Conservation (phyloP, 495 filamentous ascomycete species). For the Xylaria intraflava region DNA sequence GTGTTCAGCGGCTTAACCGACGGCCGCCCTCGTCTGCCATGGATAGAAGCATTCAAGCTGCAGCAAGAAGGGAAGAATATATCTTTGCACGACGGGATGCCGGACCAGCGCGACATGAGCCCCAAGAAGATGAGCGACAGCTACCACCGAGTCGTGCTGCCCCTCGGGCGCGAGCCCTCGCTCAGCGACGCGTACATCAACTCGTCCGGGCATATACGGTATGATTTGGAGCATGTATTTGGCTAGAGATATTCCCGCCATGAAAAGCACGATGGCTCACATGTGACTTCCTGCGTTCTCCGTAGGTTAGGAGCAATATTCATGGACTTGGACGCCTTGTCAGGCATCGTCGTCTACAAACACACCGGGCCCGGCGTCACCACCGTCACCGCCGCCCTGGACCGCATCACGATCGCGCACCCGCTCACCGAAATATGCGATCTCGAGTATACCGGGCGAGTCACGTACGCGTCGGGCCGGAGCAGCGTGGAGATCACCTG, state of each 20-base stretch:
- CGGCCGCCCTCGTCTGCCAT: slow-evolving; percentile 11
- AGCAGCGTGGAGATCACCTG: slow-evolving; percentile 77
- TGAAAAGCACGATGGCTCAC: background rate
- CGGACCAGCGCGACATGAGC: slow-evolving; percentile 21
- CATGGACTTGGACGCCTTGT: slow-evolving; percentile 78
- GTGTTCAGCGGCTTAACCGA: slow-evolving; percentile 16
- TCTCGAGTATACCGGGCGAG: slow-evolving; percentile 70
- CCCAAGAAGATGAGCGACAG: slow-evolving; percentile 41
- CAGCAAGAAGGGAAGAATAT: slow-evolving; percentile 19
- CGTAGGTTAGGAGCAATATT: slow-evolving; percentile 57
- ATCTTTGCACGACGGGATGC: slow-evolving; percentile 7
- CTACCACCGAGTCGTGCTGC: slow-evolving; percentile 35
- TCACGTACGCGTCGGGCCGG: slow-evolving; percentile 72
- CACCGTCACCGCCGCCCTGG: slow-evolving; percentile 75
- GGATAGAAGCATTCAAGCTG: slow-evolving; percentile 25
- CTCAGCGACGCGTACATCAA: slow-evolving; percentile 40
- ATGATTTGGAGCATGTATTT: slow-evolving; percentile 26
- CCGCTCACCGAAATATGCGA: slow-evolving; percentile 75
- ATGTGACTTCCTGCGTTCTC: background rate
- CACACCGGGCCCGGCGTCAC: slow-evolving; percentile 73
- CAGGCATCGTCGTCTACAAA: slow-evolving; percentile 74
- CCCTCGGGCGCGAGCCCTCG: slow-evolving; percentile 36
- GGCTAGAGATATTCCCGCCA: slow-evolving; percentile 56
- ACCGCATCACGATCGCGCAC: slow-evolving; percentile 69
- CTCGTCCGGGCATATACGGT: slow-evolving; percentile 39